Conservation (phyloP, 2,329 filamentous ascomycete species). For the Cadophora sp. region DNA sequence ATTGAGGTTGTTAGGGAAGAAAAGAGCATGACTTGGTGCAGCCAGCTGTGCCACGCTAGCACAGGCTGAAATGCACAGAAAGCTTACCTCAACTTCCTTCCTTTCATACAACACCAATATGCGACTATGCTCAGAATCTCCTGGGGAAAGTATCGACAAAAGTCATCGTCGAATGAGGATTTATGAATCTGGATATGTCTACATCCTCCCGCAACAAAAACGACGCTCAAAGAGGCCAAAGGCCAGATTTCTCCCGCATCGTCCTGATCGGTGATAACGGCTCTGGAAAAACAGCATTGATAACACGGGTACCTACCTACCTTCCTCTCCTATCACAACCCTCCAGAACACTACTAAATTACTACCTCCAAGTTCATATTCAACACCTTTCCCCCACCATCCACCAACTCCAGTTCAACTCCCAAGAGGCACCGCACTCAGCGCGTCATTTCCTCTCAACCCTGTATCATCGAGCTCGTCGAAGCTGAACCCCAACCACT, state of each 20-base stretch:
- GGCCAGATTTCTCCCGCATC: slow-evolving; percentile 8
- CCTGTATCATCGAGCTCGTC: slow-evolving; percentile 3
- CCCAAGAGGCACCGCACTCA: neutral
- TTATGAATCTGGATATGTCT: neutral
- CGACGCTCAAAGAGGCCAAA: neutral
- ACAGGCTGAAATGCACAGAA: neutral
- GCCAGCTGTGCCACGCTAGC: neutral
- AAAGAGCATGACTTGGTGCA: neutral
- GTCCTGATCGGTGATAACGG: neutral
- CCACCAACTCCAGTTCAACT: neutral
- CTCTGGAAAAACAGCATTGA: neutral
- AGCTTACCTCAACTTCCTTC: neutral
- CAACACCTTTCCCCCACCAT: neutral
- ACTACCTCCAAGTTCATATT: neutral
- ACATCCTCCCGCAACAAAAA: neutral
- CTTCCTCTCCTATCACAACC: neutral
- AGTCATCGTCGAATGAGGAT: no score
- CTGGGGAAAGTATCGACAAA: no score
- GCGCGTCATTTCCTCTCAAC: neutral
- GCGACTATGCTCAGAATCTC: neutral
- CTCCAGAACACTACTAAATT: neutral
- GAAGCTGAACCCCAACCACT: neutral
- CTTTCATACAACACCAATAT: neutral
- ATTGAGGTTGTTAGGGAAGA: no score
- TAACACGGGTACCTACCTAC: neutral